A percentile compares a stretch with the other conserved stretches of the same genome.
Conservation (phyloP, 2,329 filamentous ascomycete species). For the Neonectria sp. region DNA sequence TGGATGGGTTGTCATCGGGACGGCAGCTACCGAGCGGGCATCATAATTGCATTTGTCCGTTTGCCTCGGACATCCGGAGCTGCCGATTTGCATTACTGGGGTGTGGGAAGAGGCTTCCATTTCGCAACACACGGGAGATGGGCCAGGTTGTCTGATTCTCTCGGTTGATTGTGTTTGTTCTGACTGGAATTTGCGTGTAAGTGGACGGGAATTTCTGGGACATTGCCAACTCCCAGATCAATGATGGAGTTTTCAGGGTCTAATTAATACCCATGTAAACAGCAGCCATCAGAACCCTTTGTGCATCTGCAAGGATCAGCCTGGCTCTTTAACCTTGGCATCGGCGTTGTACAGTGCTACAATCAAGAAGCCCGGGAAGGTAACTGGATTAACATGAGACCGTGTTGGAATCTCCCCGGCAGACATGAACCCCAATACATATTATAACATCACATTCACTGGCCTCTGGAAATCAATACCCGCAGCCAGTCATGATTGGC, state of each 20-base stretch:
- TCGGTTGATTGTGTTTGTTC: neutral
- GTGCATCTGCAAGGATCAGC: neutral
- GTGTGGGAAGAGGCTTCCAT: neutral
- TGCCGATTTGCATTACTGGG: neutral
- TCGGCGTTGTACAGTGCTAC: neutral
- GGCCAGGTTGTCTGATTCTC: neutral
- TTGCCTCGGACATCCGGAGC: slow-evolving; percentile 3
- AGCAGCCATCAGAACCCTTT: neutral
- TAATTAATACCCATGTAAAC: neutral
- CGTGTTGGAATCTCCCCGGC: no score
- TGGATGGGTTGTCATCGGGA: neutral
- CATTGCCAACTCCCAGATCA: no score
- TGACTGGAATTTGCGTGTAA: neutral
- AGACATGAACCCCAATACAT: no score
- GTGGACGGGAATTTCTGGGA: neutral
- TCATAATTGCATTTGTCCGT: neutral
- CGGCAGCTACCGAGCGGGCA: neutral
- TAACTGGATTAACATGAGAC: no score
- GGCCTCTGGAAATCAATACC: no score
- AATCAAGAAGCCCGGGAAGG: no score
- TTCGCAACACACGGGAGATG: neutral
- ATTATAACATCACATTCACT: no score
- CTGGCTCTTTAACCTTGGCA: neutral
- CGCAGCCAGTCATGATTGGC: no score
- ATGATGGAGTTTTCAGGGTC: neutral